Percentiles rank a stretch among this genome's conserved stretches.
phyloP scores from a whole-genome alignment of 345 rosid genomes.

The Hypericum perforatum region DNA sequence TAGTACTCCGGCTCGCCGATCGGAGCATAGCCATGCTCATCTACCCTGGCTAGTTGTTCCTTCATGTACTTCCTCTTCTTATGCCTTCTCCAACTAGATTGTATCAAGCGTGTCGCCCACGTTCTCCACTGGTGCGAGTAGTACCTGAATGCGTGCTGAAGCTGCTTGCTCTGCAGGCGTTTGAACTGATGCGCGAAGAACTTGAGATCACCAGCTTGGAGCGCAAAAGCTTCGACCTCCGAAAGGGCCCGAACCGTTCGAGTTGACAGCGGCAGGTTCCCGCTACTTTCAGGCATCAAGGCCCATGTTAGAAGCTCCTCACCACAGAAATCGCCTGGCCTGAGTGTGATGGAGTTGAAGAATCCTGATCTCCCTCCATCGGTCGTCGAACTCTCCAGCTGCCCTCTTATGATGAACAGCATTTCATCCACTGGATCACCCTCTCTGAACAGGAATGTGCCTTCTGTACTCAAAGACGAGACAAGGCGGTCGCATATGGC shows the following conservation, averaged over 20 bases:
- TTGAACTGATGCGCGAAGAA: conserved; percentile 83
- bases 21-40: conserved; percentile 23
- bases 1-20: conserved; percentile 17
- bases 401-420: conserved; percentile 84
- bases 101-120: conserved; percentile 82
- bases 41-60: conserved; percentile 44
- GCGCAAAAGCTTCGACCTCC: conserved; percentile 89
- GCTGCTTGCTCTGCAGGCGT: conserved; percentile 77
- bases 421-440: conserved; percentile 90
- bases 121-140: conserved; percentile 95
- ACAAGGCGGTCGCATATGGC: conserved; percentile 86
- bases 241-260: conserved; percentile 58
- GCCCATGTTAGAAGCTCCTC: conserved; percentile 97
- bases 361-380: conserved; percentile 87
- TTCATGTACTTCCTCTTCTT: conserved; percentile 47
- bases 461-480: conserved; percentile 61
- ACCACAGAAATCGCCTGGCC: conserved; percentile 87
- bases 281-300: conserved; percentile 60
- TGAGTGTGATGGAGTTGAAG: conserved; percentile 75
- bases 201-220: conserved; percentile 74
- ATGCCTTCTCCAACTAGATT: conserved; percentile 75
- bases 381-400: conserved; percentile 83
- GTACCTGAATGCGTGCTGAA: conserved; percentile 92
- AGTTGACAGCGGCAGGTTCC: conserved; percentile 64
- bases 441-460: conserved; percentile 62